phyloP scores from a whole-genome alignment of 73 alveolate genomes.

The Paramecium biaurelia region DNA sequence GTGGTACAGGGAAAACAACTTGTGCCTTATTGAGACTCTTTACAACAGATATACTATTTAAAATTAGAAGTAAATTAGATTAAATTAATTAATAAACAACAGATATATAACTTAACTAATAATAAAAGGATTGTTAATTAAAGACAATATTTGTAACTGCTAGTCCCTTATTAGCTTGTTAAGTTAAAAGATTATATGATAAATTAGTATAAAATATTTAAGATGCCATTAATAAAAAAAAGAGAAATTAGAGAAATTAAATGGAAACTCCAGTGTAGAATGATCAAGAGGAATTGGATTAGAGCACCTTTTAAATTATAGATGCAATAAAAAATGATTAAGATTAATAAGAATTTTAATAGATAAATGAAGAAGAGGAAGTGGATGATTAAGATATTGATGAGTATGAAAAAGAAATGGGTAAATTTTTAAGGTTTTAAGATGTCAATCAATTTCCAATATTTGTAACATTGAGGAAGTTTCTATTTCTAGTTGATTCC shows the following conservation, averaged over 20 bases:
- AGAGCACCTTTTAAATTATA: not conserved
- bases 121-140: conserved; percentile 64
- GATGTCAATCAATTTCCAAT: conserved; percentile 80
- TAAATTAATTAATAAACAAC: not conserved
- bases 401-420: conserved; percentile 57
- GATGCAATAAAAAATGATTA: not conserved
- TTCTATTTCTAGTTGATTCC: conserved; percentile 83
- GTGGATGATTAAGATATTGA: conserved; percentile 69
- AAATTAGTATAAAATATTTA: conserved; percentile 65
- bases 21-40: conserved; percentile 77
- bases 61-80: not conserved
- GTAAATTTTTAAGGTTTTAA: conserved; percentile 62
- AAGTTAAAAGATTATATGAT: conserved; percentile 80
- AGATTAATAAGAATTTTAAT: not conserved
- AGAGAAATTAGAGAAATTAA: not conserved
- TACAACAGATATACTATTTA: conserved; percentile 77
- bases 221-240: conserved; percentile 57
- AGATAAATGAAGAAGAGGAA: conserved; percentile 51
- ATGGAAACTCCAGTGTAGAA: not conserved
- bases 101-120: not conserved
- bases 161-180: conserved; percentile 85
- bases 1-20: conserved; percentile 94
- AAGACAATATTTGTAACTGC: conserved; percentile 80
- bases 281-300: not conserved
- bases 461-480: conserved; percentile 77